Base-by-base conservation (phyloP, 106 monocot genomes). In the Chionographis japonica region DNA sequence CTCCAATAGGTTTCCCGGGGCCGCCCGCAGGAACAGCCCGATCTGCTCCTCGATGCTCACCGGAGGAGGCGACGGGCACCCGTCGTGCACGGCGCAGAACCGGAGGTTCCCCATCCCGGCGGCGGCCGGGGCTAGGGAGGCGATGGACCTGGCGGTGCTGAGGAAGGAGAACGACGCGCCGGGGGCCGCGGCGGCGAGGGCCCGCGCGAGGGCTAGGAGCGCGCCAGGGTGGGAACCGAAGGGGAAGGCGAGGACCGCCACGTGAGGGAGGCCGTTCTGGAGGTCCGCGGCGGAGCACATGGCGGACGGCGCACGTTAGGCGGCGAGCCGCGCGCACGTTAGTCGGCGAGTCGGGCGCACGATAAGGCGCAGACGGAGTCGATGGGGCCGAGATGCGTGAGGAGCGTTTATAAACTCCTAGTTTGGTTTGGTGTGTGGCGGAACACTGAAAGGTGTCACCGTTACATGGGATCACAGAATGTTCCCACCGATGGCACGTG, bases 191-290 rank as follows among this genome's bases (percentile, higher is more conserved):
- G 52, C 42, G 20, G 83, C 79, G 19, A 87, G 68, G 62, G 74
- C 71, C 7, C 64, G 42, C 16, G 83, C 70, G 50, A 83, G 71
- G 58, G 67, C 46, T 70, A 84, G 54, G 62, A 84, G 62, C 14
- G 74, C 40, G 2, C 58, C 63, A 1, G 64, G 60, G 76, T 88
- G 87, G 6, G 78, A 55, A 63, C 72, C 71, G 80, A 84, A 88
- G 54, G 87, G 87, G 51, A 88, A 88, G 42, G 80, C 68, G 40
- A 80, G 46, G 11, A 88, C 1, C 3, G 71, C 84, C 9, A 84
- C 68, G 68, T 88, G 84, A 8, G 63, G 60, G 17, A 4, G 76
- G 66, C 58, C 37, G 4, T 37, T 35, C 18, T 0, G n/a, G 17
- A 6, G 6, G 14, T 58, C 19, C 19, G 6, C 19, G n/a, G 57